phyloP scores from a whole-genome alignment of 345 rosid genomes.

The Salix arbutifolia region DNA sequence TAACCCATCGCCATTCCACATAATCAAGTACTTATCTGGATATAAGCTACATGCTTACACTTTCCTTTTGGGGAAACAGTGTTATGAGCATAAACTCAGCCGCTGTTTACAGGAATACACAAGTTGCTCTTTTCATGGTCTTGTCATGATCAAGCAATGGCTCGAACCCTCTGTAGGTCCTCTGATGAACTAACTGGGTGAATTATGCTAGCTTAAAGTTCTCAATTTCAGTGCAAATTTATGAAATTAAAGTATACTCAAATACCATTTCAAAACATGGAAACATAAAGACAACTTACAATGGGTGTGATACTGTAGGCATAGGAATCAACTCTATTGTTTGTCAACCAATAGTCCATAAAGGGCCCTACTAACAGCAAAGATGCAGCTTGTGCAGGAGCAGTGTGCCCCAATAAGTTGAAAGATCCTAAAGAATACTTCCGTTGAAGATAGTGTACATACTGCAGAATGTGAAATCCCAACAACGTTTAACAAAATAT shows the following conservation, averaged over 20 bases:
- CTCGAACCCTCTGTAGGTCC: neutral
- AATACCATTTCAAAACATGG: neutral
- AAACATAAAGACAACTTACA: slow-evolving; percentile 41
- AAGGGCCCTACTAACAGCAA: slow-evolving; percentile 81
- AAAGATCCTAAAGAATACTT: slow-evolving; percentile 88
- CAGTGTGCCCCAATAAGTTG: slow-evolving; percentile 88
- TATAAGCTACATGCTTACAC: neutral
- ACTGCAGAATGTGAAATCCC: slow-evolving; percentile 44
- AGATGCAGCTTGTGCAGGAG: slow-evolving; percentile 92
- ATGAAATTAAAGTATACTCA: neutral
- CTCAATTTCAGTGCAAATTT: neutral
- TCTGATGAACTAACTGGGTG: neutral
- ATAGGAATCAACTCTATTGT: slow-evolving; percentile 68
- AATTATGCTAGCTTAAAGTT: neutral
- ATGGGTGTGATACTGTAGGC: slow-evolving; percentile 47
- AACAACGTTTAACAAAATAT: neutral
- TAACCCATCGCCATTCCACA: neutral
- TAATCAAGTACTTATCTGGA: neutral
- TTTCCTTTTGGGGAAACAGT: neutral
- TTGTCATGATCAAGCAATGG: neutral
- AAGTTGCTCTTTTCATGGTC: neutral
- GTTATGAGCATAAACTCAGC: neutral
- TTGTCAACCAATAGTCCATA: slow-evolving; percentile 82
- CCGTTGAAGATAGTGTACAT: slow-evolving; percentile 89
- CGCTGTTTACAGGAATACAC: neutral